Evolutionary conservation across 768 basidiomycete genomes (phyloP).

Genomic region (Lenzites betulinus): DNA sequence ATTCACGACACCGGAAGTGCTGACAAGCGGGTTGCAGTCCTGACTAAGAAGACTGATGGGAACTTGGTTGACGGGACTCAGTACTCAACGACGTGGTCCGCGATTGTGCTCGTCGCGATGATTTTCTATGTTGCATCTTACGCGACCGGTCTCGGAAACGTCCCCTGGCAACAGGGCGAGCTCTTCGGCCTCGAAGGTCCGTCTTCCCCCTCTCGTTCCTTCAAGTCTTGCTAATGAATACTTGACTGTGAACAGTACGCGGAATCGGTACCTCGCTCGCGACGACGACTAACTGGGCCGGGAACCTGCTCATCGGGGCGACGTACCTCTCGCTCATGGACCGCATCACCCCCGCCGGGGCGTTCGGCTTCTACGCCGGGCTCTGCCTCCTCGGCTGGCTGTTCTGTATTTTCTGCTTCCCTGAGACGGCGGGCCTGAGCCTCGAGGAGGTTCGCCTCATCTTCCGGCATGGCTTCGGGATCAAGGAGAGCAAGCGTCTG

Average conservation of each 20-base stretch:
- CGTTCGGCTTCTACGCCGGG: slow-evolving; percentile 77
- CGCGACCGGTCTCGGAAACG: slow-evolving; percentile 76
- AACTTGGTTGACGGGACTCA: slow-evolving; percentile 57
- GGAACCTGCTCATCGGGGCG: slow-evolving; percentile 74
- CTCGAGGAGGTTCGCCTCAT: slow-evolving; percentile 67
- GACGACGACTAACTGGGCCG: slow-evolving; percentile 78
- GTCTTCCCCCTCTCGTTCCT: slow-evolving; percentile 11
- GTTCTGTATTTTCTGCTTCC: slow-evolving; percentile 72
- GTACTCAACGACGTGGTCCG: slow-evolving; percentile 65
- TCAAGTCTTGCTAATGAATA: neutral
- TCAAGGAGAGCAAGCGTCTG: slow-evolving; percentile 55
- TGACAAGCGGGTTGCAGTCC: slow-evolving; percentile 37
- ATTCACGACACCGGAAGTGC: neutral
- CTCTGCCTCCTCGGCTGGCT: slow-evolving; percentile 69
- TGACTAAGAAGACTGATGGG: slow-evolving; percentile 63
- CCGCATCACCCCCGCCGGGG: slow-evolving; percentile 69
- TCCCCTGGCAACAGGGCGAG: slow-evolving; percentile 89
- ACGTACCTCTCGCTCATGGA: slow-evolving; percentile 83
- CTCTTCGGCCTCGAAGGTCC: slow-evolving; percentile 74
- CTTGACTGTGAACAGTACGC: slow-evolving; percentile 46
- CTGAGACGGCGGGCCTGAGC: slow-evolving; percentile 76
- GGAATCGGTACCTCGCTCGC: slow-evolving; percentile 76
- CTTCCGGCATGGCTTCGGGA: slow-evolving; percentile 66
- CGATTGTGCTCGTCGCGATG: slow-evolving; percentile 76
- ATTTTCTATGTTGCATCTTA: slow-evolving; percentile 83